Percentiles rank a stretch among this genome's conserved stretches.
phyloP scores from a whole-genome alignment of 257 asterid genomes.

The Fraxinus excelsior region DNA sequence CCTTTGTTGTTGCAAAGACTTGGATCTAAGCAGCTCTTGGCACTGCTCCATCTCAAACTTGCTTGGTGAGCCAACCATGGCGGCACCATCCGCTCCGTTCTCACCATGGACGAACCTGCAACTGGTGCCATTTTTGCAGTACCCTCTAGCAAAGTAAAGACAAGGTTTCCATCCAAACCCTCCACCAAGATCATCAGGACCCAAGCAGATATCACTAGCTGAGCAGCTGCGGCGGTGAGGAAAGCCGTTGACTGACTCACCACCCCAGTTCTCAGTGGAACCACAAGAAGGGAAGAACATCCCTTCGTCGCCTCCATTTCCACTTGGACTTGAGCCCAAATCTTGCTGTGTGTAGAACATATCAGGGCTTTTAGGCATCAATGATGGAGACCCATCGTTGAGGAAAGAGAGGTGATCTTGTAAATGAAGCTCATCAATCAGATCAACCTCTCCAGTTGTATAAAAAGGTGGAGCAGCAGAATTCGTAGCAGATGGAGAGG shows the following conservation, averaged over 20 bases:
- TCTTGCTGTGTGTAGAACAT: slow-evolving; percentile 41
- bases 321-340: slow-evolving; percentile 38
- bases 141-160: slow-evolving; percentile 68
- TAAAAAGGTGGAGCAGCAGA: slow-evolving; percentile 56
- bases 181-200: slow-evolving; percentile 43
- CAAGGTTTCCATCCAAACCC: slow-evolving; percentile 75
- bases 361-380: slow-evolving; percentile 45
- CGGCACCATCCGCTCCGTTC: slow-evolving; percentile 35
- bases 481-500: slow-evolving; percentile 45
- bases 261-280: slow-evolving; percentile 35
- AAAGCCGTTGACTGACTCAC: slow-evolving; percentile 25
- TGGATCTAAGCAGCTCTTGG: slow-evolving; percentile 53
- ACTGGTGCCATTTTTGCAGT: slow-evolving; percentile 65
- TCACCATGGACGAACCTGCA: slow-evolving; percentile 71
- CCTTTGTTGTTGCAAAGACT: slow-evolving; percentile 49
- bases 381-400: slow-evolving; percentile 46
- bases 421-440: slow-evolving; percentile 68
- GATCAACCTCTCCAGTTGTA: slow-evolving; percentile 44
- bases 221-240: slow-evolving; percentile 70
- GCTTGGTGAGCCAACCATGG: slow-evolving; percentile 49
- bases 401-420: slow-evolving; percentile 76
- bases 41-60: slow-evolving; percentile 64
- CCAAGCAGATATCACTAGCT: slow-evolving; percentile 55
- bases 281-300: slow-evolving; percentile 32
- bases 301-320: slow-evolving; percentile 26